Conservation (phyloP, 192 early-diverging fungal genomes). For the Lobosporangium transversale region DNA sequence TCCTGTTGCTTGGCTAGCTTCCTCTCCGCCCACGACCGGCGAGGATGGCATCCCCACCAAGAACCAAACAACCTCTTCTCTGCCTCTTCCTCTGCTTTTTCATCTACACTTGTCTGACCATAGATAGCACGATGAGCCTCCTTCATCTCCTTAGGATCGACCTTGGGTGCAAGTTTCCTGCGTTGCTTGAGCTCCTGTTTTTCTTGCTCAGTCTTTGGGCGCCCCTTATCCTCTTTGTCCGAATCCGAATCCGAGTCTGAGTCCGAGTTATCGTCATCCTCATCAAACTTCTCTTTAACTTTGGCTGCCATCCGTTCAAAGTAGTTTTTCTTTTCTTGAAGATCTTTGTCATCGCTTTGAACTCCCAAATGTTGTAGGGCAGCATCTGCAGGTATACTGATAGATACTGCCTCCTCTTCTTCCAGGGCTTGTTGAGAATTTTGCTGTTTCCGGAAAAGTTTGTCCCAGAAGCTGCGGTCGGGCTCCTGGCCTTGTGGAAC, state of each 20-base stretch:
- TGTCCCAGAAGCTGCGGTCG: conserved; percentile 43
- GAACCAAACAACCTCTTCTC: conserved; percentile 48
- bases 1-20: conserved; percentile 45
- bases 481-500: conserved; percentile 18
- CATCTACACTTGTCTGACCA: neutral
- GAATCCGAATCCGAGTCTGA: conserved; percentile 29
- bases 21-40: conserved; percentile 38
- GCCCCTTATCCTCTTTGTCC: neutral
- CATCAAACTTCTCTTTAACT: conserved; percentile 51
- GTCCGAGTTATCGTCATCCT: conserved; percentile 38
- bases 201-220: conserved; percentile 31
- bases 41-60: conserved; percentile 53
- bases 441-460: conserved; percentile 22
- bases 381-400: conserved; percentile 44
- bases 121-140: conserved; percentile 39
- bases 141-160: conserved; percentile 53
- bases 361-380: conserved; percentile 34
- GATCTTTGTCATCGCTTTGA: conserved; percentile 23
- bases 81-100: conserved; percentile 13
- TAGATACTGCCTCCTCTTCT: conserved; percentile 29
- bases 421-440: neutral
- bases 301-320: conserved; percentile 38
- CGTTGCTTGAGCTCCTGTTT: conserved; percentile 25
- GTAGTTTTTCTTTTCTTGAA: conserved; percentile 42
- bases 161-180: conserved; percentile 37